Conservation (phyloP, 306 rosid species). For the Begonia masoniana region DNA sequence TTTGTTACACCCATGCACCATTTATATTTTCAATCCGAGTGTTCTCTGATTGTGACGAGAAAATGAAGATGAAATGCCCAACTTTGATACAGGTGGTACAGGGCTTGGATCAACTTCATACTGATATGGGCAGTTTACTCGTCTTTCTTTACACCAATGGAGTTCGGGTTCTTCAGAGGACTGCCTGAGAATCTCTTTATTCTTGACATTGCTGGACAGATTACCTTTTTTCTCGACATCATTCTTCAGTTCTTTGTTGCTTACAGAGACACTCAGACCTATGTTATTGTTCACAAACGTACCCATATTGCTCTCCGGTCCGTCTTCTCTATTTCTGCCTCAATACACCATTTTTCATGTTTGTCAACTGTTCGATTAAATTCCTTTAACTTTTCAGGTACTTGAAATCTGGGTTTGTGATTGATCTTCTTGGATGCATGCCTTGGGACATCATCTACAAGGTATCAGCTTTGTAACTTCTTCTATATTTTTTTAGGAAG, state of each 20-base stretch:
- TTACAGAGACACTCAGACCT: constrained; percentile 64
- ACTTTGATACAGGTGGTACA: constrained; percentile 56
- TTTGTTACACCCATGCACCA: no score
- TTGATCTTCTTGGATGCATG: constrained; percentile 80
- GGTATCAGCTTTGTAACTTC: constrained; percentile 26
- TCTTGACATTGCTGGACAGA: constrained; percentile 68
- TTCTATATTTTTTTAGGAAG: no score
- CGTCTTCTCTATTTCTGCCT: not conserved
- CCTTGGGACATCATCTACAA: constrained; percentile 92
- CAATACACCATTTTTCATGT: not conserved
- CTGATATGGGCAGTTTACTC: constrained; percentile 92
- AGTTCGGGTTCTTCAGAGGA: constrained; percentile 88
- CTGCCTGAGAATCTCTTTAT: constrained; percentile 49
- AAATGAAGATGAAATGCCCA: not conserved
- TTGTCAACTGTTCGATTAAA: not conserved
- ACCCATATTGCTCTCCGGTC: constrained; percentile 69
- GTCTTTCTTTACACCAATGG: constrained; percentile 96
- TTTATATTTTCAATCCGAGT: no score
- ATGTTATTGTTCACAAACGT: constrained; percentile 58
- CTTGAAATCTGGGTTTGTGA: constrained; percentile 51
- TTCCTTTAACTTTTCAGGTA: constrained; percentile 30
- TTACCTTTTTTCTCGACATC: constrained; percentile 75
- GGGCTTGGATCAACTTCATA: constrained; percentile 68
- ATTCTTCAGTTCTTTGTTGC: constrained; percentile 64
- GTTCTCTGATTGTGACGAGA: no score